Base-by-base conservation (phyloP, 768 basidiomycete species). In the Rhodotorula sphaerocarpa region DNA sequence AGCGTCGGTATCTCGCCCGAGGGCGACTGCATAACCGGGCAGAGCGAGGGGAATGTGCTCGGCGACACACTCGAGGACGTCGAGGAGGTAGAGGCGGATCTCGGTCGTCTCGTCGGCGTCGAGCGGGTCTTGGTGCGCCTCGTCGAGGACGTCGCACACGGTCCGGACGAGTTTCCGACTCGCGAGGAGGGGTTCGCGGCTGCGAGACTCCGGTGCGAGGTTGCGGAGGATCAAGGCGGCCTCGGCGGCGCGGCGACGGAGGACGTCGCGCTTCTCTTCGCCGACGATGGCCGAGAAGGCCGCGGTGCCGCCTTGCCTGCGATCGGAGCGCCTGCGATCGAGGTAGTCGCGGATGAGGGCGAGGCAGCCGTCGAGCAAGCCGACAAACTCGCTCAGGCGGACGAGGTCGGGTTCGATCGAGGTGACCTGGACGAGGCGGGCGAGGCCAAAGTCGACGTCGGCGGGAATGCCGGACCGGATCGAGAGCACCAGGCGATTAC, bases 401-500 rank as follows among this genome's bases (percentile, higher is more conserved):
- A 93, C 88, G 55, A 83, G 78, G 54, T 91, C 89, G 70, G 70
- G 66, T 41, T 74, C 72, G 34, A 87, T 86, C 69, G 81, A 80
- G 69, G 84, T 85, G n/a, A 88, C 79, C 25, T 87, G 82, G 65
- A 86, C 84, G 15, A 97, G 81, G 51, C 87, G 84, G 70, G 90
- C 86, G 43, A 99, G 81, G 25, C 91, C 88, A 87, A 90, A 96
- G 59, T 83, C 83, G 59, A 91, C 80, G 72, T 97, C 93, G 12
- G 82, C 75, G 56, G 84, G 80, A 50, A 97, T 85, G 7, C 84
- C 86, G 20, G 89, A 96, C 30, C 84, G 82, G 45, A 97, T 76
- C 4, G 91, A 85, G 21, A 99, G 82, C n/a, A 90, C 79, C 83
- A 96, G 89, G 45, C 92, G 82, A 74, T 96, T 96, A 73, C 78